phyloP scores from a whole-genome alignment of 1,284 basidiomycete species.

The Inonotus hispidus region DNA sequence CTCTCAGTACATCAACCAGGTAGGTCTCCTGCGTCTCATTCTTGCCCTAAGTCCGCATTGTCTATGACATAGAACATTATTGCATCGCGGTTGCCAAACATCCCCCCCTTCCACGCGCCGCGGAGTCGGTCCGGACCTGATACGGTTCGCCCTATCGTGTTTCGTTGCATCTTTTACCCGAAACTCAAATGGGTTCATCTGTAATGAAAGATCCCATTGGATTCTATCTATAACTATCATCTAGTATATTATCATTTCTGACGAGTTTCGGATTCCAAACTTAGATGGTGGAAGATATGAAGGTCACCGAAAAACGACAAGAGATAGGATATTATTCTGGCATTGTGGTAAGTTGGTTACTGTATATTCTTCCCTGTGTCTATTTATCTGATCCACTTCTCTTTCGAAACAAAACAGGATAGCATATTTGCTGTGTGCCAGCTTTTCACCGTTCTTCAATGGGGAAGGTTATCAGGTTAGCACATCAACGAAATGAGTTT shows the following conservation, averaged over 20 bases:
- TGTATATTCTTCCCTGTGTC: too few relatives aligned
- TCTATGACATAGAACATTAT: too few relatives aligned
- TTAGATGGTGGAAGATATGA: conserved; percentile 26
- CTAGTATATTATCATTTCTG: too few relatives aligned
- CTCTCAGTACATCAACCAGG: conserved; percentile 25
- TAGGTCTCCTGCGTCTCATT: not conserved
- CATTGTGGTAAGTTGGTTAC: conserved; percentile 21
- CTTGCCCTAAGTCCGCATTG: too few relatives aligned
- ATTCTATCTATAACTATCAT: too few relatives aligned
- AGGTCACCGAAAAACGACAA: conserved; percentile 24
- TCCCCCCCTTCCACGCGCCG: not conserved
- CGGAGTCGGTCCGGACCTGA: not conserved
- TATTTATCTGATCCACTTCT: not conserved
- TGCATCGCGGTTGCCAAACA: too few relatives aligned
- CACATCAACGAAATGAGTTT: not conserved
- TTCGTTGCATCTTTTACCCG: not conserved
- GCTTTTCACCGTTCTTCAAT: conserved; percentile 26
- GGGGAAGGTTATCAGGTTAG: conserved; percentile 25
- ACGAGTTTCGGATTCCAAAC: not conserved
- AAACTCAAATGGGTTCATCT: not conserved
- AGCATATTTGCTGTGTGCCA: conserved; percentile 27
- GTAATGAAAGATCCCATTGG: not conserved
- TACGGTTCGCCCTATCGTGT: not conserved
- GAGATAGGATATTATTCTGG: conserved; percentile 28
- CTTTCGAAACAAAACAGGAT: conserved; percentile 19